Evolutionary conservation across 2,329 filamentous ascomycete species (phyloP).

Genomic region (Sporothrix protearum): DNA sequence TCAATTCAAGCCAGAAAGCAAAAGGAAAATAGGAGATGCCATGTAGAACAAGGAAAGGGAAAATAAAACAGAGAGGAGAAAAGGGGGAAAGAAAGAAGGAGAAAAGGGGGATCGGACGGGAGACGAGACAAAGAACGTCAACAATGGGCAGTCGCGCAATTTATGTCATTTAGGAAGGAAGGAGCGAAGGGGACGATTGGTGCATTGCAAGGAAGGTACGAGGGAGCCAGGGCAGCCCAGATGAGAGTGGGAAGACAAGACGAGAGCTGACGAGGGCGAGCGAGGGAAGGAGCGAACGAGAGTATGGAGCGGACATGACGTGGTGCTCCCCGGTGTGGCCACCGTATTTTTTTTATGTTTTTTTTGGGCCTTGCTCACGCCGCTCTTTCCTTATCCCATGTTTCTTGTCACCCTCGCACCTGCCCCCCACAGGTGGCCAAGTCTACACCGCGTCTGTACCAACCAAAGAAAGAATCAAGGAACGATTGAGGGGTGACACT

Average conservation of each 20-base stretch:
- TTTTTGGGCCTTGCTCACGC: not conserved
- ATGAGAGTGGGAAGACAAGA: not conserved
- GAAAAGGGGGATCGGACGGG: conserved; percentile 33
- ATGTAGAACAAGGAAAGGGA: conserved; percentile 24
- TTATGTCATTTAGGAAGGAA: conserved; percentile 6
- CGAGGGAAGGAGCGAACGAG: conserved; percentile 12
- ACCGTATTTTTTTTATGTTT: not conserved
- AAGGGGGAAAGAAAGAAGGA: conserved; percentile 32
- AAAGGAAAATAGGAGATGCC: conserved; percentile 28
- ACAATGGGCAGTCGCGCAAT: not conserved
- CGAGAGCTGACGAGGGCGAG: not conserved
- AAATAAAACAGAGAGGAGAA: not conserved
- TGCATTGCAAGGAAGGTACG: not conserved
- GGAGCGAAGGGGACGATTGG: not conserved
- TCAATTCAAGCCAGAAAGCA: not conserved
- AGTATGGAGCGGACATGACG: not conserved
- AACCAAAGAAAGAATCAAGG: not conserved
- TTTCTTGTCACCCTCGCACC: not conserved
- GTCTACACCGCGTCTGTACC: not conserved
- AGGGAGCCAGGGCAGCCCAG: not conserved
- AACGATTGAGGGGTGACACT: not conserved
- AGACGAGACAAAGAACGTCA: conserved; percentile 23
- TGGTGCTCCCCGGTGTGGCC: not conserved
- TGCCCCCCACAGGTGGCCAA: not conserved
- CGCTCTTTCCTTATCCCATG: not conserved